Evolutionary conservation across 2,329 filamentous ascomycete genomes (phyloP).

Genomic region (Alternaria dauci): DNA sequence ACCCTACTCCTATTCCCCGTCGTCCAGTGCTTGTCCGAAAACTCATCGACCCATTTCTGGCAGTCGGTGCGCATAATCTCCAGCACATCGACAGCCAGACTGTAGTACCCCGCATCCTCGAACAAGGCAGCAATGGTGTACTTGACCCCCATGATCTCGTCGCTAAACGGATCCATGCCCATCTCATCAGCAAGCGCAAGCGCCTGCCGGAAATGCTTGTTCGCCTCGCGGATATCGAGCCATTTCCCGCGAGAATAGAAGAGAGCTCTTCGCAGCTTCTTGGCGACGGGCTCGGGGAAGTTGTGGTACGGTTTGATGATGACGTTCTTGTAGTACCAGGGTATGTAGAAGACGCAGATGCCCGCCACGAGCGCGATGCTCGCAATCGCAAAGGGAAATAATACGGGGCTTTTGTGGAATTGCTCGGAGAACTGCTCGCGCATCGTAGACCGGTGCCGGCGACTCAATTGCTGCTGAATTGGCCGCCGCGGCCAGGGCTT

Average conservation of each 20-base stretch:
- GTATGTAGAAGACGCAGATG: slow-evolving; percentile 53
- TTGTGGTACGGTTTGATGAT: slow-evolving; percentile 61
- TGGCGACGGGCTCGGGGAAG: slow-evolving; percentile 75
- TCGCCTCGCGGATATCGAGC: slow-evolving; percentile 76
- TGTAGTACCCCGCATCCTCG: slow-evolving; percentile 76
- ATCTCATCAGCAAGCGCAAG: slow-evolving; percentile 75
- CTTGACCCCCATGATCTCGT: slow-evolving; percentile 89
- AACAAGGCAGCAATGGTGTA: slow-evolving; percentile 82
- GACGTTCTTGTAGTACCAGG: slow-evolving; percentile 58
- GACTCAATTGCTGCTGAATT: slow-evolving; percentile 34
- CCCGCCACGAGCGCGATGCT: slow-evolving; percentile 52
- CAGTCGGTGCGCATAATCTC: slow-evolving; percentile 79
- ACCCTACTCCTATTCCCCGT: slow-evolving; percentile 67
- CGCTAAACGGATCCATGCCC: slow-evolving; percentile 85
- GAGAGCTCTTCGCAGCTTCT: slow-evolving; percentile 81
- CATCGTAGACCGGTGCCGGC: slow-evolving; percentile 41
- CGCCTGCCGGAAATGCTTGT: slow-evolving; percentile 84
- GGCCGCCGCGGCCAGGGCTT: slow-evolving; percentile 40
- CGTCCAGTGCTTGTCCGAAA: slow-evolving; percentile 52
- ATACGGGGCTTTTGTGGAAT: slow-evolving; percentile 50
- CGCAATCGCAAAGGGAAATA: slow-evolving; percentile 48
- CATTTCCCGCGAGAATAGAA: slow-evolving; percentile 77
- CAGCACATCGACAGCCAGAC: slow-evolving; percentile 76
- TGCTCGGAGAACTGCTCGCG: slow-evolving; percentile 44
- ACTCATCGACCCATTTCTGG: slow-evolving; percentile 58